Base-by-base conservation (phyloP, 2,329 filamentous ascomycete genomes). In the Fusarium penzigii region DNA sequence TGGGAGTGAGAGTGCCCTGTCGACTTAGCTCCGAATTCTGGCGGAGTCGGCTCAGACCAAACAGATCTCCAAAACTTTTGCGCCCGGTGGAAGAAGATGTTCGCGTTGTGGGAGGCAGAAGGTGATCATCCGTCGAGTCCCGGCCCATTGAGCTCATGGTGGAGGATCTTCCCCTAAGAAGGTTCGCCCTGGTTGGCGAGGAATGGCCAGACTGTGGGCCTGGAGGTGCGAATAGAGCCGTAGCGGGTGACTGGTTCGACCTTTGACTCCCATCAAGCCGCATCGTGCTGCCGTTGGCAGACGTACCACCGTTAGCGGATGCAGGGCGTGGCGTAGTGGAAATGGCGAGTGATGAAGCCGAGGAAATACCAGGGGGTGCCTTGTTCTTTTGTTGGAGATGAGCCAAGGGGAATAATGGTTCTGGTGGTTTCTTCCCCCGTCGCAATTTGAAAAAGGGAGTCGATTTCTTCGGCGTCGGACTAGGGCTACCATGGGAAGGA, bases 61-160 rank as follows among this genome's bases (percentile, higher is more conserved):
- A 86, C 17, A 97, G 77, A 61, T 96, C 94, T 48, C 92, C 91
- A 63, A 99, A 91, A 71, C 93, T 97, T 72, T 92, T 94, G 49
- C 94, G 84, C 6, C 92, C 92, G n/a, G 88, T 93, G 1, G 91
- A 96, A 1, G 88, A 90, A 1, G 92, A 96, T 6, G 85, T 92
- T 46, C 92, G 81, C n/a, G 85, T 72, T 20, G 83, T 82, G 5
- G 86, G 85, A 3, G 87, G 85, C 7, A 84, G 78, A 6, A 88
- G 80, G 48, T 86, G 84, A 34, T 88, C 84, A 55, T 91, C 89
- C 48, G 86, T 85, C 1, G 87, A 90, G 48, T 83, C 81, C 57
- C 88, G 85, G 16, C 87, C 85, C 41, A 93, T 72, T 1, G 93
- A 97, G 64, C 89, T 92, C 75, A 96, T 82, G 0, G 94, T 97